phyloP scores from a whole-genome alignment of 805 yeast species.

The Isabelozyma rhagii region DNA sequence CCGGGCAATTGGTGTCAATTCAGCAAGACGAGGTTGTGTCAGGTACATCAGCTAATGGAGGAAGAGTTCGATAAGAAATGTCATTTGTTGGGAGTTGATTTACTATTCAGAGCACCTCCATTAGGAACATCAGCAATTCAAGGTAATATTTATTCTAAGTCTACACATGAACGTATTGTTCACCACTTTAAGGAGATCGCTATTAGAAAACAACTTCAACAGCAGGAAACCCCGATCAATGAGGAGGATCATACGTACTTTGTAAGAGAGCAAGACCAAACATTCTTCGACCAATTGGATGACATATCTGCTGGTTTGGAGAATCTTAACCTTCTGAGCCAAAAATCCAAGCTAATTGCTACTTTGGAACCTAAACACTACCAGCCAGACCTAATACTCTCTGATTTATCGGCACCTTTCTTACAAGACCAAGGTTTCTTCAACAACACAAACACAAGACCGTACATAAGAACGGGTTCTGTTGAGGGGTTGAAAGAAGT shows the following conservation, averaged over 20 bases:
- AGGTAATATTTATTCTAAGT: constrained; percentile 75
- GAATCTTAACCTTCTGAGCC: neutral
- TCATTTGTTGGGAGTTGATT: constrained; percentile 44
- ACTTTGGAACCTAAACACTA: constrained; percentile 10
- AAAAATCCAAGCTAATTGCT: neutral
- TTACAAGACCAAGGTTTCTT: constrained; percentile 36
- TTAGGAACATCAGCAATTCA: constrained; percentile 76
- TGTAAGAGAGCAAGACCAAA: constrained; percentile 23
- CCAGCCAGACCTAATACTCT: constrained; percentile 33
- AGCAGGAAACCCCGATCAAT: neutral
- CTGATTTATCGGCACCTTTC: constrained; percentile 34
- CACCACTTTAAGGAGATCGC: constrained; percentile 28
- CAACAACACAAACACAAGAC: constrained; percentile 33
- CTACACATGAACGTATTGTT: constrained; percentile 20
- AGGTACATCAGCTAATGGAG: constrained; percentile 23
- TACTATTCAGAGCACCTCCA: constrained; percentile 78
- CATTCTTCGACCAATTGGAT: constrained; percentile 12
- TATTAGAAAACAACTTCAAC: constrained; percentile 4
- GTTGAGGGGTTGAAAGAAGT: constrained; percentile 24
- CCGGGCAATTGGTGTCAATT: constrained; percentile 43
- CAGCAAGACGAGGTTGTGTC: constrained; percentile 22
- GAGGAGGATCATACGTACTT: constrained; percentile 19
- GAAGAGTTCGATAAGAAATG: constrained; percentile 27
- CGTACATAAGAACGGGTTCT: constrained; percentile 25
- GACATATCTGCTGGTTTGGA: neutral